phyloP scores from a whole-genome alignment of 345 rosid genomes.

The Hibiscus mutabilis region DNA sequence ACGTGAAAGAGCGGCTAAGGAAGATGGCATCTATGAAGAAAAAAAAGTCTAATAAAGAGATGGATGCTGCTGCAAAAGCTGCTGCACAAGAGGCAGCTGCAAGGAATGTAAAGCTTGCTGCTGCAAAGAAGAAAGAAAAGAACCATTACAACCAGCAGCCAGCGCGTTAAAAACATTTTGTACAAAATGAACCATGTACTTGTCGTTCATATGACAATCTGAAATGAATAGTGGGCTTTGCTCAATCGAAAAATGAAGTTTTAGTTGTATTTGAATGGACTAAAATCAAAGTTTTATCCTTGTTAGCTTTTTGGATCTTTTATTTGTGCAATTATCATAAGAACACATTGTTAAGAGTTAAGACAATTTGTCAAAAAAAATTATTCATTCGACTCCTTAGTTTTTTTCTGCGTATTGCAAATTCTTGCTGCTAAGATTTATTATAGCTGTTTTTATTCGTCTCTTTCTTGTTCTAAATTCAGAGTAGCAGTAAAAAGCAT shows the following conservation, averaged over 20 bases:
- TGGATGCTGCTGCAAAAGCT: neutral
- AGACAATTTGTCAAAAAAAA: constrained; percentile 19
- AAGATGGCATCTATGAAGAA: neutral
- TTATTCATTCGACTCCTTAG: constrained; percentile 8
- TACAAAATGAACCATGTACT: constrained; percentile 24
- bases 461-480: no score
- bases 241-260: constrained; percentile 14
- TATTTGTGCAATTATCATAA: constrained; percentile 14
- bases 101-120: neutral
- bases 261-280: constrained; percentile 17
- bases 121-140: neutral
- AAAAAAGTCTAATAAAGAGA: neutral
- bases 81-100: neutral
- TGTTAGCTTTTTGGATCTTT: neutral
- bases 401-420: neutral
- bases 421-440: neutral
- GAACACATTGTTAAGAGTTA: constrained; percentile 19
- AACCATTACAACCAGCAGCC: neutral
- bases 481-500: no score
- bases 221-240: constrained; percentile 15
- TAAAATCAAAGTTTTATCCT: neutral
- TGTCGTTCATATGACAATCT: constrained; percentile 23
- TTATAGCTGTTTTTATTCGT: no score
- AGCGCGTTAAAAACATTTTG: constrained; percentile 29
- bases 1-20: neutral